Evolutionary conservation across 169 alveolate species (phyloP).

Genomic region (Amoebophrya sp.): DNA sequence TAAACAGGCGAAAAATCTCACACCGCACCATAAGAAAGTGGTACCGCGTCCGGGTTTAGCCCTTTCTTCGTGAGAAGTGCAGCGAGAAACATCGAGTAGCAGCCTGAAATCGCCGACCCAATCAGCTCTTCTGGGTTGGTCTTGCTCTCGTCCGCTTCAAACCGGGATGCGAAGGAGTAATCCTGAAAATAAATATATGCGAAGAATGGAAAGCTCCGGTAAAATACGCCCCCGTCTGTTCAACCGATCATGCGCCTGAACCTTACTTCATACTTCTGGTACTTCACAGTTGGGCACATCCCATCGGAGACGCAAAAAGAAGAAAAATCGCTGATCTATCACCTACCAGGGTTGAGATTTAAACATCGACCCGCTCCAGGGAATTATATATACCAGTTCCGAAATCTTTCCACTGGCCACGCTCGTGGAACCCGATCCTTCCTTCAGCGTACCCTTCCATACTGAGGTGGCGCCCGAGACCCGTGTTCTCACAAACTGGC

Average conservation of each 20-base stretch:
- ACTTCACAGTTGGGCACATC: too few relatives aligned
- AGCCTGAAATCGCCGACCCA: background rate
- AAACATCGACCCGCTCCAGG: too few relatives aligned
- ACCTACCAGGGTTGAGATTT: background rate
- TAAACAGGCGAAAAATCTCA: too few relatives aligned
- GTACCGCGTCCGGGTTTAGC: background rate
- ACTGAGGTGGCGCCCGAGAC: background rate
- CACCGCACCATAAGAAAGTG: too few relatives aligned
- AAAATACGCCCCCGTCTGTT: too few relatives aligned
- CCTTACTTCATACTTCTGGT: too few relatives aligned
- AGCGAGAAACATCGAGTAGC: background rate
- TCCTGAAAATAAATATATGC: background rate
- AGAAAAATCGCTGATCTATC: background rate
- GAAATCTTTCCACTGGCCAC: background rate
- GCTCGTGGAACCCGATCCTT: background rate
- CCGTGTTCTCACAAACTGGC: background rate
- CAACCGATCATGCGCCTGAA: too few relatives aligned
- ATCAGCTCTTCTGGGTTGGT: background rate
- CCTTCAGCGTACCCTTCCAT: background rate
- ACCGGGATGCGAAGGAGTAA: background rate
- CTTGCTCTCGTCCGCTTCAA: background rate
- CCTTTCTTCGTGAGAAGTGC: background rate
- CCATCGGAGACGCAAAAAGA: background rate
- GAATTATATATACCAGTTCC: constrained; percentile 1
- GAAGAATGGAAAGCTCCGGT: background rate